A percentile compares a stretch with the other conserved stretches of the same genome.
Conservation (phyloP, 257 asterid species). For the Thymus mandschuricus region DNA sequence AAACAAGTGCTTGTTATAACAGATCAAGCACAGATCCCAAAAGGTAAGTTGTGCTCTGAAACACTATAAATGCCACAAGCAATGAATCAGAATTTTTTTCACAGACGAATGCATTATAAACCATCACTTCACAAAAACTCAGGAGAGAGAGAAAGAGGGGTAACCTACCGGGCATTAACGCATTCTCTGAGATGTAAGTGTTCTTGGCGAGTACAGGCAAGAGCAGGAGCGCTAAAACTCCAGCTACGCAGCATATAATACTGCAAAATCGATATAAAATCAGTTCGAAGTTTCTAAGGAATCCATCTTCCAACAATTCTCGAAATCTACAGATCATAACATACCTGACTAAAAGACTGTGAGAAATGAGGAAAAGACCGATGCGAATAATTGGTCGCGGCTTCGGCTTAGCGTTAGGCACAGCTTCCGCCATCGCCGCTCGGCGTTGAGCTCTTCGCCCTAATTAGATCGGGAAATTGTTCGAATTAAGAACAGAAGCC, state of each 20-base stretch:
- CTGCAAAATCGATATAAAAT: slow-evolving; percentile 51
- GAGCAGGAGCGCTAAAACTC: slow-evolving; percentile 69
- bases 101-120: not conserved
- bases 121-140: not conserved
- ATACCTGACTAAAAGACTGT: slow-evolving; percentile 72
- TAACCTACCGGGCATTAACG: slow-evolving; percentile 91
- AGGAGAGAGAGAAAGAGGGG: not conserved
- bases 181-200: slow-evolving; percentile 91
- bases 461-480: no score
- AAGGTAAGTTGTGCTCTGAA: slow-evolving; percentile 11
- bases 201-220: slow-evolving; percentile 91
- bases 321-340: not conserved
- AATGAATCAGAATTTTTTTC: not conserved
- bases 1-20: not conserved
- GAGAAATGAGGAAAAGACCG: slow-evolving; percentile 74
- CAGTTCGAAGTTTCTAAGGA: slow-evolving; percentile 15
- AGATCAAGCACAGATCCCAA: slow-evolving; percentile 28
- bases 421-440: slow-evolving; percentile 59
- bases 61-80: slow-evolving; percentile 16
- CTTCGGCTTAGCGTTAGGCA: slow-evolving; percentile 48
- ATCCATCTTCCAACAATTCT: slow-evolving; percentile 9
- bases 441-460: slow-evolving; percentile 29
- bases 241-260: slow-evolving; percentile 73
- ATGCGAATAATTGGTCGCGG: slow-evolving; percentile 88
- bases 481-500: no score